These are phyloP conservation scores for Candida frijolesensis DNA, from an alignment of 1,139 yeast species.

Conservation along the genomic window DNA sequence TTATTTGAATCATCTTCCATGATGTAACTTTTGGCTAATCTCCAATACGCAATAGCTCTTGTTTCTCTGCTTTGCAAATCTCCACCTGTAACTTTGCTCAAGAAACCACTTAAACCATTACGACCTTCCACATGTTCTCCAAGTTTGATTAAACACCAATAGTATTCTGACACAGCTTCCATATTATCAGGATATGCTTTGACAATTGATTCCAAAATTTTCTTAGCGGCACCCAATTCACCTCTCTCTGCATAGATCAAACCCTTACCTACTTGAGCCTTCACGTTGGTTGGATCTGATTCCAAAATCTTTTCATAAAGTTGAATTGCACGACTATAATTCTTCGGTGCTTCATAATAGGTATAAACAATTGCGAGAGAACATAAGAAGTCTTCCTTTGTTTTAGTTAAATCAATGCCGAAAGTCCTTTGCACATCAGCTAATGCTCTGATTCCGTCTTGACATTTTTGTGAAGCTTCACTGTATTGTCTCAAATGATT, in stretches of 20 bases:
- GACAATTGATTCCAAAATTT: conserved; percentile 53
- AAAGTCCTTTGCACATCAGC: conserved; percentile 50
- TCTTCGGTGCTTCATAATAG: conserved; percentile 86
- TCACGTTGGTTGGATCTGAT: conserved; percentile 45
- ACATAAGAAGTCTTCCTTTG: conserved; percentile 64
- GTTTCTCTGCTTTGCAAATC: conserved; percentile 56
- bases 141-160: conserved; percentile 75
- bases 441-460: conserved; percentile 60
- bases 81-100: conserved; percentile 47
- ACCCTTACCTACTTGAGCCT: conserved; percentile 82
- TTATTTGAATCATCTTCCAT: conserved; percentile 22
- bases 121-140: conserved; percentile 59
- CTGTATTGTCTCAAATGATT: conserved; percentile 65
- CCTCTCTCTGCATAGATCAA: conserved; percentile 71
- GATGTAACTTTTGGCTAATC: conserved; percentile 63
- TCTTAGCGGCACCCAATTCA: conserved; percentile 54
- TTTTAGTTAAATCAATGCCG: conserved; percentile 49
- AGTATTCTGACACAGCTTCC: conserved; percentile 68
- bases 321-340: conserved; percentile 71
- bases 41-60: conserved; percentile 67
- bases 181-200: conserved; percentile 52
- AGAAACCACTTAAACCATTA: conserved; percentile 43
- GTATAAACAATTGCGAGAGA: conserved; percentile 78
- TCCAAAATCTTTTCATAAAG: conserved; percentile 65
- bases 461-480: conserved; percentile 61